A percentile compares a stretch with the other conserved stretches of the same genome.
Evolutionary conservation across 2,329 filamentous ascomycete species (phyloP).

Genomic region (Penicillium sp.): DNA sequence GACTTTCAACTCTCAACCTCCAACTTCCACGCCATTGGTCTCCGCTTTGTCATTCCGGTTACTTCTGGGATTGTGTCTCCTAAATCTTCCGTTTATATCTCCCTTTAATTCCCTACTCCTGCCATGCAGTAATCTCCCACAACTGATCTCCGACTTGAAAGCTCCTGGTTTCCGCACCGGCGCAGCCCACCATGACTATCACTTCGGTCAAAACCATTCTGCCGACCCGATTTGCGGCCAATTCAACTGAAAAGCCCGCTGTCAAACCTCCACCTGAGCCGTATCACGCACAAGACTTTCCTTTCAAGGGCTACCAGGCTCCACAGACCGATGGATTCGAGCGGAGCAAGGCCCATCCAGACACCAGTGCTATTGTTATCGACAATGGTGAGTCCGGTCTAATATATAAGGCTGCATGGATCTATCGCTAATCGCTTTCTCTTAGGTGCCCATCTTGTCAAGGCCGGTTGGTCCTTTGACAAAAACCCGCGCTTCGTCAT

Average conservation of each 20-base stretch:
- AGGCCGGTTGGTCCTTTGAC: slow-evolving; percentile 96
- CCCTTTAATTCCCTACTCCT: not conserved
- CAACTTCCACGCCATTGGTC: not conserved
- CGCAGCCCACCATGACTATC: slow-evolving; percentile 44
- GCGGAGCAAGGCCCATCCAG: slow-evolving; percentile 61
- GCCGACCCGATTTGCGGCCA: slow-evolving; percentile 40
- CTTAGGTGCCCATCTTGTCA: slow-evolving; percentile 81
- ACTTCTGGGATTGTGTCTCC: not conserved
- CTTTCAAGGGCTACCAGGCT: slow-evolving; percentile 60
- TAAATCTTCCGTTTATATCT: not conserved
- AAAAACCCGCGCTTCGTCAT: slow-evolving; percentile 74
- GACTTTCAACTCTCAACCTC: not conserved
- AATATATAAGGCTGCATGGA: not conserved
- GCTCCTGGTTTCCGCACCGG: slow-evolving; percentile 25
- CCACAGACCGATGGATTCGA: slow-evolving; percentile 69
- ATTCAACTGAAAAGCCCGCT: slow-evolving; percentile 48
- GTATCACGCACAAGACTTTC: slow-evolving; percentile 58
- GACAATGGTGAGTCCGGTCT: slow-evolving; percentile 75
- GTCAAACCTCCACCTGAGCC: slow-evolving; percentile 57
- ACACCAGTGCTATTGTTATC: slow-evolving; percentile 82
- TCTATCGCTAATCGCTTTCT: not conserved
- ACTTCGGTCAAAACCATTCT: slow-evolving; percentile 40
- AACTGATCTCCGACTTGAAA: slow-evolving; percentile 13
- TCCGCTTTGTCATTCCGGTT: not conserved
- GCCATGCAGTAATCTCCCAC: slow-evolving; percentile 17